Conservation (phyloP, 345 rosid species). For the Murraya koenigii region DNA sequence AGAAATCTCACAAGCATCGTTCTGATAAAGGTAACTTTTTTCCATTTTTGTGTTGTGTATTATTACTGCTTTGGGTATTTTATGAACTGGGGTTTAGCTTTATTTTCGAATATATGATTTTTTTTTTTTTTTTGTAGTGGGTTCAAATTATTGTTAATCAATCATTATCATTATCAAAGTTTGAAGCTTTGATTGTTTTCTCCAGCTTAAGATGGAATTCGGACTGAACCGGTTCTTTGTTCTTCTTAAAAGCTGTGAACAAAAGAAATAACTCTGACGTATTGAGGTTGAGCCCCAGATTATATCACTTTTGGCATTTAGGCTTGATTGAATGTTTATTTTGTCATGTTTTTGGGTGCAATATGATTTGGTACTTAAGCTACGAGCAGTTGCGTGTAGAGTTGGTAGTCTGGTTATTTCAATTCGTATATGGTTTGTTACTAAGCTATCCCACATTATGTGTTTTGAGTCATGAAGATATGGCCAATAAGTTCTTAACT, state of each 20-base stretch:
- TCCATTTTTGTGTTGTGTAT: not conserved
- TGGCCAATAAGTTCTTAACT: not conserved
- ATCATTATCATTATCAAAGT: not conserved
- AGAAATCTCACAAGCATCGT: conserved; percentile 56
- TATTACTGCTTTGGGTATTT: not conserved
- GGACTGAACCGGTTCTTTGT: not conserved
- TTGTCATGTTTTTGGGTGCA: not conserved
- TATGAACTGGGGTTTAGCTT: not conserved
- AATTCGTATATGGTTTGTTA: not conserved
- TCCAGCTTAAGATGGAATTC: not conserved
- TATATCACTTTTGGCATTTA: too few relatives aligned
- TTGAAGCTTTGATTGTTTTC: not conserved
- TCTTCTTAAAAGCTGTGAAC: not conserved
- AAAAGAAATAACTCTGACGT: not conserved
- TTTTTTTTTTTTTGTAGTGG: not conserved
- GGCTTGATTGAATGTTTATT: not conserved
- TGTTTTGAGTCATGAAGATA: not conserved
- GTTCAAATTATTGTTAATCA: not conserved
- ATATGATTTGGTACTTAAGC: not conserved
- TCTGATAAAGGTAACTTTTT: conserved; percentile 3
- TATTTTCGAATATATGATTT: not conserved
- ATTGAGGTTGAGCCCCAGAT: not conserved
- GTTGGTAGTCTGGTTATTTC: not conserved
- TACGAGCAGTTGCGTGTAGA: not conserved
- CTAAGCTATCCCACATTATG: not conserved